These are phyloP conservation scores for Aspergillus sp. DNA, from an alignment of 2,329 filamentous ascomycete genomes.

Conservation along the genomic window DNA sequence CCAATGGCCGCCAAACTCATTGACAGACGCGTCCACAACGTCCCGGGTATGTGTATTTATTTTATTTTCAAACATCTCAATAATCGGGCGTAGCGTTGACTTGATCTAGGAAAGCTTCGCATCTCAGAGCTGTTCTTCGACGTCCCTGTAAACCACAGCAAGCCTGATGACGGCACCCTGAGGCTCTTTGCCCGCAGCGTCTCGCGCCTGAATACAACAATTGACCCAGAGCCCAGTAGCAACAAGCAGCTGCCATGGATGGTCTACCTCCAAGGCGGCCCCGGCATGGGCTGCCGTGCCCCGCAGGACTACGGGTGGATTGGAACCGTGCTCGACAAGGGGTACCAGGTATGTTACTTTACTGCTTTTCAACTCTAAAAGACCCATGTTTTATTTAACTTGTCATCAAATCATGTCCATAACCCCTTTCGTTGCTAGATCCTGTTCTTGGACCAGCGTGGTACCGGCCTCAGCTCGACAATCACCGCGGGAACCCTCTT, in stretches of 20 bases:
- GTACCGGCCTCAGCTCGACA: conserved; percentile 75
- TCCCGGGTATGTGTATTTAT: conserved; percentile 22
- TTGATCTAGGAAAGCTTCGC: conserved; percentile 55
- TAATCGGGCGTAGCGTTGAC: no score
- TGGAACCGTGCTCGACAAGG: conserved; percentile 61
- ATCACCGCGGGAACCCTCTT: conserved; percentile 65
- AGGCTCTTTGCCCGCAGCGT: conserved; percentile 71
- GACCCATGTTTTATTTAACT: not conserved
- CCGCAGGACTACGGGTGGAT: conserved; percentile 67
- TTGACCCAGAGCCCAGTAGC: conserved; percentile 34
- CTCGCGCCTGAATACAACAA: conserved; percentile 47
- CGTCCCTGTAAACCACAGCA: conserved; percentile 69
- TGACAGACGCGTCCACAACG: conserved; percentile 26
- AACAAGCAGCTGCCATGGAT: conserved; percentile 48
- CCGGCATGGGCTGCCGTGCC: conserved; percentile 64
- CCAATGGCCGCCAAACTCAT: conserved; percentile 31
- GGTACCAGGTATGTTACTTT: conserved; percentile 61
- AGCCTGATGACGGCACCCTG: conserved; percentile 52
- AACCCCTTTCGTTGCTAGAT: conserved; percentile 26
- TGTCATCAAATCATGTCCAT: not conserved
- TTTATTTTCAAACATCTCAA: no score
- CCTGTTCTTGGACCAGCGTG: conserved; percentile 81
- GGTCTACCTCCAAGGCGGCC: conserved; percentile 77
- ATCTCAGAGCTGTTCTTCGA: conserved; percentile 79
- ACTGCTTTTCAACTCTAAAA: not conserved